Evolutionary conservation across 768 basidiomycete genomes (phyloP).

Genomic region (Leccinum disarticulatum): DNA sequence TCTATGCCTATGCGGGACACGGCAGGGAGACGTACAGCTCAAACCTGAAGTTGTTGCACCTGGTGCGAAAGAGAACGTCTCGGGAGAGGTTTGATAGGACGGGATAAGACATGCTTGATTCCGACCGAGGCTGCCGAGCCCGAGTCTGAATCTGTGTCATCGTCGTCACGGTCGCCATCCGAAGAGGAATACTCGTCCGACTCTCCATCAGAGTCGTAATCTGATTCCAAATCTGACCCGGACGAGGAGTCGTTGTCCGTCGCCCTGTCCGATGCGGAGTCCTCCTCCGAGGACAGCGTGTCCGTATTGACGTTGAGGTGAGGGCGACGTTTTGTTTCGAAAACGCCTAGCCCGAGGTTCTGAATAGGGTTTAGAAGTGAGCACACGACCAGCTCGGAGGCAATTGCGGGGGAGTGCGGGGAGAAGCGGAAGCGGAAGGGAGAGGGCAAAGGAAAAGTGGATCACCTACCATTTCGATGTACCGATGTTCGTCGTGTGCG

Average conservation of each 20-base stretch:
- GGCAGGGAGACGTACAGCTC: neutral
- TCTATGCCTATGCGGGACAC: neutral
- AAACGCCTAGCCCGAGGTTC: slow-evolving; percentile 67
- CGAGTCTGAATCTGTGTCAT: slow-evolving; percentile 17
- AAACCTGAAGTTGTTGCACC: slow-evolving; percentile 35
- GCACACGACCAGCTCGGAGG: neutral
- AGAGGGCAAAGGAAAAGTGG: neutral
- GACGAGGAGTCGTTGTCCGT: slow-evolving; percentile 8
- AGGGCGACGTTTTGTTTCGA: slow-evolving; percentile 40
- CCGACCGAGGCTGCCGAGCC: slow-evolving; percentile 23
- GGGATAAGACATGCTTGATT: slow-evolving; percentile 41
- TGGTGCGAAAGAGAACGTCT: slow-evolving; percentile 31
- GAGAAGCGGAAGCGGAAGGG: neutral
- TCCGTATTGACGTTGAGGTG: slow-evolving; percentile 17
- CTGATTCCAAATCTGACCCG: slow-evolving; percentile 9
- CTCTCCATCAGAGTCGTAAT: slow-evolving; percentile 17
- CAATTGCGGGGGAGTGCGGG: neutral
- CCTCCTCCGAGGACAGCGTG: slow-evolving; percentile 10
- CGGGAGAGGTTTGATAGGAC: slow-evolving; percentile 50
- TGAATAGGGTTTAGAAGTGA: slow-evolving; percentile 23
- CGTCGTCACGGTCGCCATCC: slow-evolving; percentile 8
- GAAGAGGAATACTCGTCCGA: slow-evolving; percentile 6
- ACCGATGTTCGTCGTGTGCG: slow-evolving; percentile 43
- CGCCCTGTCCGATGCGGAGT: slow-evolving; percentile 1
- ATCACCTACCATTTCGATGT: slow-evolving; percentile 64